These are phyloP conservation scores for Candida nanaspora DNA, from an alignment of 805 yeast species.

Conservation along the genomic window DNA sequence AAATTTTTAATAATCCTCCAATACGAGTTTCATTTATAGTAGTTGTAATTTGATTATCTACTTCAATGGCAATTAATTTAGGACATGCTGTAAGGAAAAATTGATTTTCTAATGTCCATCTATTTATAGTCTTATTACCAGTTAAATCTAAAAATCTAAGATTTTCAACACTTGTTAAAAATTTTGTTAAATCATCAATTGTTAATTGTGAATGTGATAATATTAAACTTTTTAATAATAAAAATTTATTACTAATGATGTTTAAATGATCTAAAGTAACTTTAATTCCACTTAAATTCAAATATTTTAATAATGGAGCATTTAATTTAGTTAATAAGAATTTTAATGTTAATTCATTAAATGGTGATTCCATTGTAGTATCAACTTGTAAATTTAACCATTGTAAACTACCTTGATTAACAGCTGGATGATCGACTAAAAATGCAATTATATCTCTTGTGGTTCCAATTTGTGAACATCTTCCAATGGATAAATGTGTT, in stretches of 20 bases:
- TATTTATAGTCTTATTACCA: slow-evolving; percentile 50
- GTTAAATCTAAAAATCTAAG: slow-evolving; percentile 60
- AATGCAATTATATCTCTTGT: slow-evolving; percentile 67
- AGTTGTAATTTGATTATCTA: slow-evolving; percentile 48
- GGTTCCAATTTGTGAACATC: slow-evolving; percentile 56
- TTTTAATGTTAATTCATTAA: slow-evolving; percentile 36
- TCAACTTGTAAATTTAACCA: slow-evolving; percentile 53
- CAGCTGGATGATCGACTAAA: slow-evolving; percentile 65
- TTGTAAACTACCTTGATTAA: slow-evolving; percentile 29
- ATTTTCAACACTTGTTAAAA: slow-evolving; percentile 25
- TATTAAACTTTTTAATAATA: slow-evolving; percentile 34
- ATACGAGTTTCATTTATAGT: slow-evolving; percentile 36
- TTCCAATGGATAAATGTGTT: slow-evolving; percentile 66
- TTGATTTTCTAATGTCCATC: slow-evolving; percentile 52
- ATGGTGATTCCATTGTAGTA: slow-evolving; percentile 44
- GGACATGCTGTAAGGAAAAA: slow-evolving; percentile 37
- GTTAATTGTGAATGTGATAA: slow-evolving; percentile 32
- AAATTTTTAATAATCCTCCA: slow-evolving; percentile 20
- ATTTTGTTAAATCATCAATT: slow-evolving; percentile 30
- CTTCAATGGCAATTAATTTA: slow-evolving; percentile 58
- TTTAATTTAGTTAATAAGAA: slow-evolving; percentile 36
- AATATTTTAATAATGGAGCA: slow-evolving; percentile 36
- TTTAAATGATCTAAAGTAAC: slow-evolving; percentile 31
- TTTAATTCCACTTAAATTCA: slow-evolving; percentile 47
- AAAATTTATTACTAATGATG: slow-evolving; percentile 32